Evolutionary conservation across 371 early-diverging fungal genomes (phyloP).

Genomic region (Mucor indicus): DNA sequence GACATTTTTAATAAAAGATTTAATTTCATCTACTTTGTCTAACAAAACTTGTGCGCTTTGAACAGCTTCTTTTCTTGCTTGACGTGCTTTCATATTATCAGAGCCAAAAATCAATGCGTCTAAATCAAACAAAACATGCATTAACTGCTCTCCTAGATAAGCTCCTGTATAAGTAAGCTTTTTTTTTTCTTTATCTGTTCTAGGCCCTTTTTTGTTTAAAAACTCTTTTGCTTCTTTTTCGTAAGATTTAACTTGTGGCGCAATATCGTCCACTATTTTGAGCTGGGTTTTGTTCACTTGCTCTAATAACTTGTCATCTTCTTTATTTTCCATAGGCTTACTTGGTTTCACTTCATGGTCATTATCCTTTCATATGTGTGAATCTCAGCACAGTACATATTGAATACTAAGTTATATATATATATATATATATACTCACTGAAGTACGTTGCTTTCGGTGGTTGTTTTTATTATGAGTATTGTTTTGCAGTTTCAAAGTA

Average conservation of each 20-base stretch:
- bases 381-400: too few relatives aligned
- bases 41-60: constrained; percentile 15
- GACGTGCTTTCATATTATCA: constrained; percentile 12
- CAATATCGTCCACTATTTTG: constrained; percentile 7
- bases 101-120: constrained; percentile 14
- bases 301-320: constrained; percentile 2
- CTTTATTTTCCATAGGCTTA: background rate
- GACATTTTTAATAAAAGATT: constrained; percentile 16
- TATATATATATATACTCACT: background rate
- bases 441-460: too few relatives aligned
- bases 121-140: constrained; percentile 24
- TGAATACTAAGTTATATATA: too few relatives aligned
- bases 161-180: constrained; percentile 17
- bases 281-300: constrained; percentile 4
- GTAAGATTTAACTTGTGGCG: constrained; percentile 12
- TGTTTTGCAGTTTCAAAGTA: background rate
- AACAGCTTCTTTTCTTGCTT: constrained; percentile 16
- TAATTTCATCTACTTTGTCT: constrained; percentile 26
- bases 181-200: constrained; percentile 16
- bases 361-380: too few relatives aligned
- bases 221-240: constrained; percentile 15
- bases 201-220: background rate
- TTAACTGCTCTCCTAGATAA: constrained; percentile 20
- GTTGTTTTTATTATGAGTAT: background rate
- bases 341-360: too few relatives aligned